A percentile compares a stretch with the other conserved stretches of the same genome.
Evolutionary conservation across 176 grass and related monocot genomes (phyloP).

Genomic region (Secale cereale): DNA sequence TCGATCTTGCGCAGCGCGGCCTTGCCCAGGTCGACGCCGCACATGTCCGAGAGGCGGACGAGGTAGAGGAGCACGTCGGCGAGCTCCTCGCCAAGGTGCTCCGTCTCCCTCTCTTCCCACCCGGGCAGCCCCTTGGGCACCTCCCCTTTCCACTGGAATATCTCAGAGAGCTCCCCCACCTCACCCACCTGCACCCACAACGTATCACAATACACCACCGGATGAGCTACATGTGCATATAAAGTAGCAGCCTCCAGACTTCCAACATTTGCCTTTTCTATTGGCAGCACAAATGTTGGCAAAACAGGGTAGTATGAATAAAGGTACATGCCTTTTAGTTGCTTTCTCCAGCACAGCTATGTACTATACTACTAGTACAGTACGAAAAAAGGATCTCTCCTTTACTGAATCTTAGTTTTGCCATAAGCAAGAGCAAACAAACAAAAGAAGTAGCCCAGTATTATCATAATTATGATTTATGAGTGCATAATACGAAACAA

Average conservation of each 20-base stretch:
- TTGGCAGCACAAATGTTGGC: background rate
- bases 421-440: background rate
- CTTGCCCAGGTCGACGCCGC: conserved; percentile 49
- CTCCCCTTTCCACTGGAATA: conserved; percentile 83
- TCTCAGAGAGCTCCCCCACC: conserved; percentile 74
- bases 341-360: too few species aligned
- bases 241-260: too few species aligned
- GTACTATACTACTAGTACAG: too few species aligned
- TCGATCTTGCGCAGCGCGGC: conserved; percentile 56
- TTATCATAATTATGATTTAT: background rate
- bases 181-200: conserved; percentile 54
- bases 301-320: background rate
- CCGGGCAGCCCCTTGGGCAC: conserved; percentile 64
- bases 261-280: background rate
- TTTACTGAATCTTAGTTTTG: background rate
- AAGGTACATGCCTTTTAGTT: too few species aligned
- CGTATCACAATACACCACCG: background rate
- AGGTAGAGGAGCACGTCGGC: conserved; percentile 78
- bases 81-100: conserved; percentile 73
- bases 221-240: background rate
- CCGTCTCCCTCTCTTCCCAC: conserved; percentile 66
- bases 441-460: background rate
- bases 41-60: conserved; percentile 73
- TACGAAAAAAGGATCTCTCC: too few species aligned
- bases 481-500: background rate